Percentiles rank a stretch among this genome's conserved stretches.
These are phyloP conservation scores for Coprinopsis marcescibilis DNA, from an alignment of 768 basidiomycete species.

Conservation along the genomic window DNA sequence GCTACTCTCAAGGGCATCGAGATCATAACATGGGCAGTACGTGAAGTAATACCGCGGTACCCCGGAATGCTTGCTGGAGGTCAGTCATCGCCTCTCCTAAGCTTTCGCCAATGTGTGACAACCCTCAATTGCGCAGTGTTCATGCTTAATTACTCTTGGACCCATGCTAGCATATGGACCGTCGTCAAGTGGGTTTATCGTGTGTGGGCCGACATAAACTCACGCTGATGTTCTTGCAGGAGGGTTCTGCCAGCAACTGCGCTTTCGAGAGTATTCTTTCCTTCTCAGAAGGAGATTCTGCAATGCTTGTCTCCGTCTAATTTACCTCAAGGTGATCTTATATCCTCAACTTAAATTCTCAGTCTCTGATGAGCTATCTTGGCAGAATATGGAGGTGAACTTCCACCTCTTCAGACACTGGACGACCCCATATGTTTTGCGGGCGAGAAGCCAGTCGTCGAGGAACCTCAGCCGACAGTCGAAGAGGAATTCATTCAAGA, in stretches of 20 bases:
- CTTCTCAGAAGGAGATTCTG: constrained; percentile 48
- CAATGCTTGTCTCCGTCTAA: constrained; percentile 44
- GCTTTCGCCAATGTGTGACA: no score
- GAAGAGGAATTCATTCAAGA: neutral
- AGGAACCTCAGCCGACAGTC: neutral
- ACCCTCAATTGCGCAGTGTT: constrained; percentile 40
- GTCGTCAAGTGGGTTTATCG: constrained; percentile 50
- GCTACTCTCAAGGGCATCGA: constrained; percentile 44
- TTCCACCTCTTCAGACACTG: constrained; percentile 40
- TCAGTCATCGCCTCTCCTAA: constrained; percentile 22
- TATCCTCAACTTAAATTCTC: constrained; percentile 13
- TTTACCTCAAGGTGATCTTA: constrained; percentile 51
- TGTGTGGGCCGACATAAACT: constrained; percentile 1
- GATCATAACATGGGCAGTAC: constrained; percentile 56
- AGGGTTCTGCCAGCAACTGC: constrained; percentile 56
- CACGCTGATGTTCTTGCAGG: constrained; percentile 28
- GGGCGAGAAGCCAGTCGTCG: constrained; percentile 7
- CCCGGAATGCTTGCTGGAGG: constrained; percentile 76
- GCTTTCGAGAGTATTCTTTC: constrained; percentile 62
- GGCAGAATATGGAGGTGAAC: constrained; percentile 63
- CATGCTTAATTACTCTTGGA: constrained; percentile 70
- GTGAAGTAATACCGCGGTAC: constrained; percentile 63
- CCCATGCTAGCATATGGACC: constrained; percentile 63
- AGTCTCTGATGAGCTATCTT: constrained; percentile 16
- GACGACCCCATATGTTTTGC: constrained; percentile 10